These are phyloP conservation scores for Pseudogymnoascus sp. DNA, from an alignment of 2,329 filamentous ascomycete genomes.

Conservation along the genomic window DNA sequence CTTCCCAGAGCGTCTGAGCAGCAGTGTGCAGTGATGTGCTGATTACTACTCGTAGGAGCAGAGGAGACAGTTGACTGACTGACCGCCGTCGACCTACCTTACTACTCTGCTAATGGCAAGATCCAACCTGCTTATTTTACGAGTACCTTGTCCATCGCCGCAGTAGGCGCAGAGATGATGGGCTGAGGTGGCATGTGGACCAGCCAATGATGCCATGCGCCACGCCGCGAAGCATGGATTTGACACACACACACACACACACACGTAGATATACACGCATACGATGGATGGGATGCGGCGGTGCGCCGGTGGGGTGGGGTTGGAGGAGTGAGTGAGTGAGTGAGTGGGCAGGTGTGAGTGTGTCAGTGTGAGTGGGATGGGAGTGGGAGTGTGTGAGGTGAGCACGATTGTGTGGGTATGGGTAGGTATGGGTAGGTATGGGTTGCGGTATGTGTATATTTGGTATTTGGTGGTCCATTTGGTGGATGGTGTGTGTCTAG, in stretches of 20 bases:
- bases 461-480: not conserved
- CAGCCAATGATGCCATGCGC: constrained; percentile 9
- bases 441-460: not conserved
- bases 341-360: not conserved
- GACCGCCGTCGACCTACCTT: not conserved
- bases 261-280: not conserved
- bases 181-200: constrained; percentile 7
- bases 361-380: not conserved
- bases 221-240: not conserved
- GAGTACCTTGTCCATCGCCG: not conserved
- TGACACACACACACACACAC: not conserved
- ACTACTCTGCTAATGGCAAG: not conserved
- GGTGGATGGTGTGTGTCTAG: not conserved
- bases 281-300: not conserved
- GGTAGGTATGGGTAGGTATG: not conserved
- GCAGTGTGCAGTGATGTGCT: not conserved
- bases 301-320: not conserved
- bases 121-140: not conserved
- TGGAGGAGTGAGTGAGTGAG: not conserved
- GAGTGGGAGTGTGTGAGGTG: not conserved
- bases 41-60: not conserved
- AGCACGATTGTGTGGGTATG: not conserved
- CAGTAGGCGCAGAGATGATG: not conserved
- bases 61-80: not conserved
- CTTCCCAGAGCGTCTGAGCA: not conserved